Evolutionary conservation across 2,329 filamentous ascomycete genomes (phyloP).

Genomic region (Colletotrichum sojae): DNA sequence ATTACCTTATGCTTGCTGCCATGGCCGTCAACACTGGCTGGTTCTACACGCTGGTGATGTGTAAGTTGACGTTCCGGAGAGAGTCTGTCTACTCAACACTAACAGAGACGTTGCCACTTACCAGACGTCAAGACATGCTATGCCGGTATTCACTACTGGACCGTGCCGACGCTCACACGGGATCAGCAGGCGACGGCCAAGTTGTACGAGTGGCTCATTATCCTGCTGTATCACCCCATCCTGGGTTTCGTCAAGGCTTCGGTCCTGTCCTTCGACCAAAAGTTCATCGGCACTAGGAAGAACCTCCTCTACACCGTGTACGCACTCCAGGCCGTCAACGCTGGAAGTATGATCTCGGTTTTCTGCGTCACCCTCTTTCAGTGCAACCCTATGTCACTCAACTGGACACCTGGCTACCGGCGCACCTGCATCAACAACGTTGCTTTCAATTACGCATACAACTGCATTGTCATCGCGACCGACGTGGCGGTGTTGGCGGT

Average conservation of each 20-base stretch:
- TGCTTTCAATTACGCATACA: conserved; percentile 47
- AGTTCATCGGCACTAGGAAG: conserved; percentile 54
- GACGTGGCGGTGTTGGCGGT: conserved; percentile 53
- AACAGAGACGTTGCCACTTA: background rate
- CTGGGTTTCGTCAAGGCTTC: conserved; percentile 58
- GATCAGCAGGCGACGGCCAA: conserved; percentile 39
- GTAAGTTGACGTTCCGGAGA: conserved; percentile 38
- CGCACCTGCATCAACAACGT: conserved; percentile 36
- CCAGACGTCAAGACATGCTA: conserved; percentile 41
- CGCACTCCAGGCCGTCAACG: conserved; percentile 49
- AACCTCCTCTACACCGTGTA: conserved; percentile 50
- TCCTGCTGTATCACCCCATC: conserved; percentile 42
- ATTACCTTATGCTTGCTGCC: conserved; percentile 44
- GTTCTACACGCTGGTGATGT: conserved; percentile 44
- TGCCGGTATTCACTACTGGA: conserved; percentile 41
- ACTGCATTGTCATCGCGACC: conserved; percentile 43
- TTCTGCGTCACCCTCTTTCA: conserved; percentile 53
- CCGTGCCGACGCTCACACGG: conserved; percentile 35
- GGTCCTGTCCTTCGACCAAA: conserved; percentile 58
- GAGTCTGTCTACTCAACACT: conserved; percentile 8
- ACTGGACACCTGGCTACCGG: conserved; percentile 43
- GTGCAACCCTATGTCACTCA: conserved; percentile 49
- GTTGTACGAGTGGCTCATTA: conserved; percentile 43
- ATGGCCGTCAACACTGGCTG: conserved; percentile 42
- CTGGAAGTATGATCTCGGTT: conserved; percentile 48